Evolutionary conservation across 441 rosid species (phyloP), one percentile per base, ranked within the genome.

Genomic region (Eutrema salsugineum): DNA sequence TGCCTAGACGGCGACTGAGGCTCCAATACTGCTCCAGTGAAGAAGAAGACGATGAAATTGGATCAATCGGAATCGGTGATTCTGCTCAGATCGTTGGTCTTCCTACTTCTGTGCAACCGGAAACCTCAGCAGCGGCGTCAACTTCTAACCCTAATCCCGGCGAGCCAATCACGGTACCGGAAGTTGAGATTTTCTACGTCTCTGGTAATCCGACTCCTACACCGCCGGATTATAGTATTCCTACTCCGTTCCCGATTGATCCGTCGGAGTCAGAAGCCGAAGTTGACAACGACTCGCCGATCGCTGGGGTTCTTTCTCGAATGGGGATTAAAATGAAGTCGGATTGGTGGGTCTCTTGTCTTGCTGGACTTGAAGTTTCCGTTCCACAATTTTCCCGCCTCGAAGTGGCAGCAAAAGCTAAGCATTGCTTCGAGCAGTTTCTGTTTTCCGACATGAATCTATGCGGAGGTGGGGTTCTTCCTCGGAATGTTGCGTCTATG

Each of bases 381-480:
- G 76, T 80, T 51, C 81, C 79, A n/a, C 66, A 77, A 20, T 88
- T 87, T 58, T 65, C 70, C 10, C 20, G 49, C 68, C 83, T 87
- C 27, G 90, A 85, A 35, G 83, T 75, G 9, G 71, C 76, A 4
- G 81, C 77, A 6, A 86, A 83, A 68, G 91, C 98, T 20, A 88
- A 87, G 85, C 87, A 86, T 62, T 95, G 97, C 72, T 89, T 91
- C 40, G 83, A 80, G 76, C 89, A 83, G 56, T 88, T 89, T 68
- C 63, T 95, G 84, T 77, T 86, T 61, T 89, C 97, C 12, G 98
- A 95, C 60, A 88, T 92, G 94, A 95, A 88, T 77, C 50, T 67
- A 54, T 84, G 80, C 6, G 98, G 98, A 39, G 86, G 86, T 2
- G 99, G 92, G 20, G 72, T 87, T 80, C 97, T 92, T 76, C 98